Base-by-base conservation (phyloP, 1,284 basidiomycete genomes). In the Afroboletus lepidellus region DNA sequence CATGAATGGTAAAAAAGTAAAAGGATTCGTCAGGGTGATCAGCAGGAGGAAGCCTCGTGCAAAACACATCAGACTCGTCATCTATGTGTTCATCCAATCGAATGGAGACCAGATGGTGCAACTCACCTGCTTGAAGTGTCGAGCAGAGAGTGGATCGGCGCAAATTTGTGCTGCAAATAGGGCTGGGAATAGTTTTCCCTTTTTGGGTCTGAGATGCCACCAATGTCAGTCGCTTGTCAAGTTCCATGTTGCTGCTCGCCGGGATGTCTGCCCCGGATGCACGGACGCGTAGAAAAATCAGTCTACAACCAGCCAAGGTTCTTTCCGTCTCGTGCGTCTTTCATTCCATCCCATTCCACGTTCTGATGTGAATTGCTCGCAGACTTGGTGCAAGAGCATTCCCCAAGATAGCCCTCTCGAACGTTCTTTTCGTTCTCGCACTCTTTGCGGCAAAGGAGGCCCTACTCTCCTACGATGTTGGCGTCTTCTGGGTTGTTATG, bases 1-100 rank as follows among this genome's bases (percentile, higher is more conserved):
- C 90, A 92, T 92, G 90, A 92, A 92, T 92, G 89, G 89, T 86
- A 87, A 75, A 75, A 68, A 69, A 72, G 75, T 64, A 66, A 25
- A 69, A 65, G 61, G 74, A 75, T 64, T 90, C 89, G 80, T 90
- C 89, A 87, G 63, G 57, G 73, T 66, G 60, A 64, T 62, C 61
- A 60, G 60, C 67, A 69, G 63, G 75, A 79, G 83, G 81, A 82
- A 85, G 80, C 85, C 83, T 77, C 75, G 73, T 64, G 64, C 60
- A 61, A 60, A 64, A 65, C 67, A 61, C 63, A 72, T 92, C 90
- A 75, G 90, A 92, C 90, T 92, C 90, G 90, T 92, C 89, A 92
- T 92, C 90, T 90, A 79, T 69, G 67, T 62, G 66, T 65, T 90
- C 89, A 91, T 91, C 89, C 48, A 30, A 47, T 13, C 5, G 38